Base-by-base conservation (phyloP, 306 rosid genomes). In the Gastrolobium bilobum region DNA sequence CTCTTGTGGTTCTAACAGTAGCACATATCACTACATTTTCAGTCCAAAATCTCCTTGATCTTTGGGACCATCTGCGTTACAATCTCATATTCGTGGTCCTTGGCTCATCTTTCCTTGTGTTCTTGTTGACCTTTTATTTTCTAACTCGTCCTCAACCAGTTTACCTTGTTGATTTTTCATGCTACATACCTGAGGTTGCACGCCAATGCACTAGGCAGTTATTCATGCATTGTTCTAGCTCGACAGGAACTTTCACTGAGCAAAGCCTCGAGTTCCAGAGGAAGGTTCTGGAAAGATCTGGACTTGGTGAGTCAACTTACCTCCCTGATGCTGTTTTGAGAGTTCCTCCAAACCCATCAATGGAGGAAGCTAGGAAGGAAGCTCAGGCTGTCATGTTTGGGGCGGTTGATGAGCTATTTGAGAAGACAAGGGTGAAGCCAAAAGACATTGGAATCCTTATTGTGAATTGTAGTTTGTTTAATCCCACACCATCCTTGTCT, bases 401-500 rank as follows among this genome's bases (percentile, higher is more conserved):
- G 64, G 89, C 90, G 40, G 77, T 90, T 42, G 90, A 90, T 60
- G 78, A 84, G 80, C 90, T 88, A 0, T 84, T 90, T 35, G 85
- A 84, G 71, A 88, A 88, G 71, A 84, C 90, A 0, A 39, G 1
- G 46, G 11, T 90, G 79, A 88, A 83, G 26, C 88, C 91, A 0
- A 88, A 90, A 51, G 91, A 88, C 57, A 80, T 90, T 67, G 91
- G 88, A 52, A 80, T 88, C 77, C 77, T 90, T 80, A 75, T 90
- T 81, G 88, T 88, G 54, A 90, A 88, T 72, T 90, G 91, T 78
- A 90, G 90, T 76, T 80, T 90, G 87, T 90, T 90, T 63, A 88
- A 90, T 64, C 91, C 90, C 13, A 88, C 90, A 34, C 94, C 91
- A 13, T 90, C 94, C 2, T 79, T 86, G 50, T 80, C 90, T 51